A percentile compares a stretch with the other conserved stretches of the same genome.
Evolutionary conservation across 169 alveolate genomes (phyloP).

Genomic region (Fabrea salina): DNA sequence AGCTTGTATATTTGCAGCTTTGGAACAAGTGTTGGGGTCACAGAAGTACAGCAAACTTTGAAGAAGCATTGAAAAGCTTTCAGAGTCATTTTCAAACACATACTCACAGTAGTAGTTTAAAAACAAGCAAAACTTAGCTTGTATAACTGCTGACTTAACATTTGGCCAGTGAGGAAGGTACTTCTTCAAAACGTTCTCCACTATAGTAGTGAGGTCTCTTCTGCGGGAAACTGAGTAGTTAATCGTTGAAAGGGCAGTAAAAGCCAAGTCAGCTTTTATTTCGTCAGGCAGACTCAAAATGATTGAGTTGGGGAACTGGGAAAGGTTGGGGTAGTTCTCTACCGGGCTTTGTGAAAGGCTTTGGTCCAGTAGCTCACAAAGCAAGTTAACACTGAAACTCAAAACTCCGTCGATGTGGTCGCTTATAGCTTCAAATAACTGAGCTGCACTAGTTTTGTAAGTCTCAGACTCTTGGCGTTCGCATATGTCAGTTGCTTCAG

Average conservation of each 20-base stretch:
- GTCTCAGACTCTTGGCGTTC: conserved; percentile 58
- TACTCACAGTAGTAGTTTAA: neutral
- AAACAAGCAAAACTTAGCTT: neutral
- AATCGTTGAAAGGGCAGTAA: neutral
- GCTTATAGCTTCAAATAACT: conserved; percentile 56
- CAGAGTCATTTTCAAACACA: neutral
- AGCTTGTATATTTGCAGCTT: conserved; percentile 6
- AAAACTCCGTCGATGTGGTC: conserved; percentile 68
- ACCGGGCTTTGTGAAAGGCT: neutral
- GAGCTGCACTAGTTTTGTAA: conserved; percentile 63
- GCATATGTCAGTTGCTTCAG: conserved; percentile 57
- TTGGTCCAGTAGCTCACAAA: neutral
- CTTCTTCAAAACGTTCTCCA: neutral
- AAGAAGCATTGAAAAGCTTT: neutral
- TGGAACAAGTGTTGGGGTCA: neutral
- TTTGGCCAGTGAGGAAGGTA: neutral
- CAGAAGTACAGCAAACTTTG: neutral
- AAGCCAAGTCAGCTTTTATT: neutral
- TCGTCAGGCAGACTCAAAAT: neutral
- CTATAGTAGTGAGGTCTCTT: neutral
- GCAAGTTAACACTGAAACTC: conserved; percentile 18
- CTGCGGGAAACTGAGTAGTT: neutral
- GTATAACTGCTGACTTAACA: neutral
- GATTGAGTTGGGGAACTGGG: neutral
- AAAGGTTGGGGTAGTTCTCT: neutral